A percentile compares a stretch with the other conserved stretches of the same genome.
Conservation (phyloP, 1,284 basidiomycete genomes). For the Rhodotorula sp. region DNA sequence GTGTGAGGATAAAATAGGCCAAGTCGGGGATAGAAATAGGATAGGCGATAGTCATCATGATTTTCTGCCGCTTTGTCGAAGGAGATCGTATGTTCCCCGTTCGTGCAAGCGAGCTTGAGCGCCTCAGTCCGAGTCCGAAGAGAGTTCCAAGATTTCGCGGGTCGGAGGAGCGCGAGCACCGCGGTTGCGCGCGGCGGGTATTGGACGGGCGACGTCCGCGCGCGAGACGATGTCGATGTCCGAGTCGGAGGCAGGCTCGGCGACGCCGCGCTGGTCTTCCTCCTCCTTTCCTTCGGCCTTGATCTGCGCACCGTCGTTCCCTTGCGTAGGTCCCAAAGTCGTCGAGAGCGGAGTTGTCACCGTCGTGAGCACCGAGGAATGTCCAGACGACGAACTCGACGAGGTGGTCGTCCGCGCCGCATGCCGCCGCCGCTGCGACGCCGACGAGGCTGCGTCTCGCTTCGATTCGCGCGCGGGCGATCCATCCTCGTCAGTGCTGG, state of each 20-base stretch:
- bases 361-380: not conserved
- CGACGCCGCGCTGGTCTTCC: not conserved
- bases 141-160: not conserved
- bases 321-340: not conserved
- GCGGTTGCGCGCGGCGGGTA: too few relatives aligned
- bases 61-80: too few relatives aligned
- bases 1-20: too few relatives aligned
- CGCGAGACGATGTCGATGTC: too few relatives aligned
- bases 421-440: not conserved
- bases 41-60: not conserved
- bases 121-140: not conserved
- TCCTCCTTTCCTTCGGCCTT: conserved; percentile 1
- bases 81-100: not conserved
- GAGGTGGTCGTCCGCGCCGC: not conserved
- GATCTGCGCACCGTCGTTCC: not conserved
- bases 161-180: too few relatives aligned
- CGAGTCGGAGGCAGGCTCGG: too few relatives aligned
- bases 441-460: not conserved
- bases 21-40: not conserved
- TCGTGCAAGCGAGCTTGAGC: not conserved
- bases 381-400: too few relatives aligned
- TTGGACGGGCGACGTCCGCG: too few relatives aligned
- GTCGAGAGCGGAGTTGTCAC: not conserved
- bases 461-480: not conserved
- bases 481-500: not conserved